phyloP scores from a whole-genome alignment of 768 basidiomycete genomes.

The Mrakia blollopis region DNA sequence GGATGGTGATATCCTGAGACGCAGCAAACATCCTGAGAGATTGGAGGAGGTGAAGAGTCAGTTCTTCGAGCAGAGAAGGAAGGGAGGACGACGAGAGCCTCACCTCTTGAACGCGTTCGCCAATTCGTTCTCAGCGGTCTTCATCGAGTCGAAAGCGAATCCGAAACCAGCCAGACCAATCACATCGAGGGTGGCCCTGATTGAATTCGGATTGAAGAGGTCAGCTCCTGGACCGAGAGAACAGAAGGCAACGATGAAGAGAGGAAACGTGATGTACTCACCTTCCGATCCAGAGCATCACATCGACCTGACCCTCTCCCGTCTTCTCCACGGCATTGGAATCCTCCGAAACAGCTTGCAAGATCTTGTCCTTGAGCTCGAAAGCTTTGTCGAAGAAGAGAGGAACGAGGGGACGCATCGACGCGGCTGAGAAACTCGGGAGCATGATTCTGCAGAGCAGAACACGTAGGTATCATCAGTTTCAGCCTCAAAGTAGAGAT shows the following conservation, averaged over 20 bases:
- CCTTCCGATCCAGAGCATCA: slow-evolving; percentile 25
- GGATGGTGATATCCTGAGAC: background rate
- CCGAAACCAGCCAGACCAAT: slow-evolving; percentile 30
- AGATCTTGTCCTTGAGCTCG: slow-evolving; percentile 22
- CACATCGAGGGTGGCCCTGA: slow-evolving; percentile 27
- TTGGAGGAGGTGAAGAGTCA: background rate
- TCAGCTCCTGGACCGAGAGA: too few relatives aligned
- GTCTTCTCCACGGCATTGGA: background rate
- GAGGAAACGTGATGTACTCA: background rate
- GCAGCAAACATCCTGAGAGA: slow-evolving; percentile 20
- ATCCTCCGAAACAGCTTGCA: background rate
- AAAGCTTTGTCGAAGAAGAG: slow-evolving; percentile 20
- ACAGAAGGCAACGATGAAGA: background rate
- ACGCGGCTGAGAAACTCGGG: background rate
- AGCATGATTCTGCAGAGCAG: slow-evolving; percentile 16
- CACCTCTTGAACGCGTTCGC: slow-evolving; percentile 25
- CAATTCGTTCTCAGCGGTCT: slow-evolving; percentile 22
- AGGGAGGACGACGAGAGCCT: background rate
- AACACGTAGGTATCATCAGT: too few relatives aligned
- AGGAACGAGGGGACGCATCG: slow-evolving; percentile 10
- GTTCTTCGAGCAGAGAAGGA: background rate
- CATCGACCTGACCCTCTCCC: slow-evolving; percentile 5
- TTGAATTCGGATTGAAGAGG: too few relatives aligned
- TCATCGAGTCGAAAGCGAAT: slow-evolving; percentile 19
- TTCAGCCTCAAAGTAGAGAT: background rate